Percentiles rank a stretch among this genome's conserved stretches.
These are phyloP conservation scores for Aspergillus sp. DNA, from an alignment of 2,329 filamentous ascomycete genomes.

Conservation along the genomic window DNA sequence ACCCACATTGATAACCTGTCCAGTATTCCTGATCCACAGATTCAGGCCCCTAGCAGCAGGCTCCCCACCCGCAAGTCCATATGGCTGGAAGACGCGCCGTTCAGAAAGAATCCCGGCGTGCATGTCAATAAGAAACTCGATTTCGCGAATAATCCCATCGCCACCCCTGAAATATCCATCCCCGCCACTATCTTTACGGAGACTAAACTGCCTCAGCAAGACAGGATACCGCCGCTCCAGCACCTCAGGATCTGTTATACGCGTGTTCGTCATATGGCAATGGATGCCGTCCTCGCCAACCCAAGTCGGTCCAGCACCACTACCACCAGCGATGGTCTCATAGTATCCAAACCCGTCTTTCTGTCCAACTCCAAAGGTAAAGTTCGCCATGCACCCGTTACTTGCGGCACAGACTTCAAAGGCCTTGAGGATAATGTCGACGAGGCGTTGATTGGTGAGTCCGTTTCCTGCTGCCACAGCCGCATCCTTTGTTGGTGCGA, in stretches of 20 bases:
- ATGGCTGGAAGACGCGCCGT: not conserved
- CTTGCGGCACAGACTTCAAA: slow-evolving; percentile 76
- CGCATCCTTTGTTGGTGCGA: slow-evolving; percentile 72
- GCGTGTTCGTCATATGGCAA: slow-evolving; percentile 84
- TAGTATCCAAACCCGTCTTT: slow-evolving; percentile 81
- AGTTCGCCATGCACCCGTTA: slow-evolving; percentile 80
- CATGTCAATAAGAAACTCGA: slow-evolving; percentile 3
- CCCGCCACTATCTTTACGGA: slow-evolving; percentile 66
- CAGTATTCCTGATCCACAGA: not conserved
- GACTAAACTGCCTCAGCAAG: slow-evolving; percentile 68
- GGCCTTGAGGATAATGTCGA: slow-evolving; percentile 77
- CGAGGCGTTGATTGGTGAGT: slow-evolving; percentile 74
- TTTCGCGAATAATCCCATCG: slow-evolving; percentile 3
- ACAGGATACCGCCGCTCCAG: slow-evolving; percentile 80
- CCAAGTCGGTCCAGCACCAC: slow-evolving; percentile 74
- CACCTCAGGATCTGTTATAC: slow-evolving; percentile 80
- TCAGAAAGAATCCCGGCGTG: not conserved
- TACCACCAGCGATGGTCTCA: slow-evolving; percentile 81
- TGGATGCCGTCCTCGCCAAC: slow-evolving; percentile 75
- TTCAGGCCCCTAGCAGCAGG: not conserved
- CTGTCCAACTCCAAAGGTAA: slow-evolving; percentile 74
- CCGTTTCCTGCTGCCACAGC: slow-evolving; percentile 84
- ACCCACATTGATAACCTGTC: not conserved
- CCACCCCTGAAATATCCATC: slow-evolving; percentile 42
- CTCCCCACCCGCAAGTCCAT: not conserved